These are phyloP conservation scores for Epichloe bromicola DNA, from an alignment of 2,329 filamentous ascomycete species.

Conservation along the genomic window DNA sequence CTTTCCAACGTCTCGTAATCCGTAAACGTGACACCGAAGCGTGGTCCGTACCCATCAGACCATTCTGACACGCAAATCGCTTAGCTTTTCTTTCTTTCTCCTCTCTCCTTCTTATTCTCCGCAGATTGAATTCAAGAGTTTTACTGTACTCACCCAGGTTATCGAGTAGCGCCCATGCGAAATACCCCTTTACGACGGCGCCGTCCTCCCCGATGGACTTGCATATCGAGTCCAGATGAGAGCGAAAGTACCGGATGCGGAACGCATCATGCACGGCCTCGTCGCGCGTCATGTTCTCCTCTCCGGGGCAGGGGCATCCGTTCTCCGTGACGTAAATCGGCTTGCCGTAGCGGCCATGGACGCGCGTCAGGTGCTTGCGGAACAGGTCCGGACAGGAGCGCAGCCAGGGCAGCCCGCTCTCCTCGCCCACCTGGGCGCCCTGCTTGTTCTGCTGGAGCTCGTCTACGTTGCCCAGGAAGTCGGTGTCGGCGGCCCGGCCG, in stretches of 20 bases:
- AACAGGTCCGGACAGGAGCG: constrained; percentile 17
- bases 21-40: constrained; percentile 25
- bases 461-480: constrained; percentile 22
- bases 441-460: constrained; percentile 19
- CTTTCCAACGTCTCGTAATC: constrained; percentile 24
- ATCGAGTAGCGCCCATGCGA: constrained; percentile 23
- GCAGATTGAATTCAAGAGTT: too few species aligned
- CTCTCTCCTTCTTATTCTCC: too few species aligned
- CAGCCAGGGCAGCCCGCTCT: constrained; percentile 22
- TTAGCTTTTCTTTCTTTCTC: neutral
- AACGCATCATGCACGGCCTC: constrained; percentile 22
- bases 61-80: constrained; percentile 11
- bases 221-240: constrained; percentile 25
- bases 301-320: constrained; percentile 22
- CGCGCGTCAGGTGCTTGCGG: constrained; percentile 16
- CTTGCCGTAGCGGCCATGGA: constrained; percentile 13
- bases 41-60: constrained; percentile 25
- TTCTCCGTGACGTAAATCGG: constrained; percentile 20
- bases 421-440: constrained; percentile 16
- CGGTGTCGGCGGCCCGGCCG: constrained; percentile 13
- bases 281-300: constrained; percentile 19
- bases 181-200: constrained; percentile 19
- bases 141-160: constrained; percentile 15
- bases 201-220: constrained; percentile 17
- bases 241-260: constrained; percentile 23